Base-by-base conservation (phyloP, 139 green algal species). In the Desmodesmus armatus region DNA sequence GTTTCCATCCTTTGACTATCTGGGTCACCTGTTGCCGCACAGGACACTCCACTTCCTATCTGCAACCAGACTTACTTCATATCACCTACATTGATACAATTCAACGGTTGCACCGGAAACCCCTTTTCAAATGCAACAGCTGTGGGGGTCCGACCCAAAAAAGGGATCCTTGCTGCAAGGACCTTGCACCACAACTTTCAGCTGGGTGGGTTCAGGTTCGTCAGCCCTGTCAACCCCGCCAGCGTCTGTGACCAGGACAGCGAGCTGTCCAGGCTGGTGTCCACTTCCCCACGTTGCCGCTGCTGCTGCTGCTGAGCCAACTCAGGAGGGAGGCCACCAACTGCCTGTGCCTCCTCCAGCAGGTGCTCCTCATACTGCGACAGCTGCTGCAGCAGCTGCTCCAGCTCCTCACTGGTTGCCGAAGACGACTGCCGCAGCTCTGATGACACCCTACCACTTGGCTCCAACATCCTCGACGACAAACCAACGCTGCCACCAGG, bases 381-480 rank as follows among this genome's bases (percentile, higher is more conserved):
- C 35, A 82, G n/a, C 76, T 82, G 76, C 55, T 71, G 55, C 53
- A 82, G 76, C 6, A 82, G 55, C 23, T 58, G 37, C 25, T 82
- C 76, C 35, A 82, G 76, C n/a, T 82, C 76, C 40, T 82, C 53
- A 43, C 76, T 82, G 2, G 76, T 82, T 9, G 76, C 76, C 72
- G 76, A 82, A 40, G 76, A 82, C 11, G 76, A 82, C 7, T 40
- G 55, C 4, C 76, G 76, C 35, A 82, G 55, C 55, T 82, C 76
- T 37, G 55, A 35, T 39, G 76, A 82, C 55, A 82, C 55, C 13
- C 37, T 53, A 37, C 76, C 76, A 55, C 25, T 72, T 17, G 53
- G 31, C 37, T 82, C 76, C 76, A 82, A 25, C n/a, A n/a, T n/a
- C n/a, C n/a, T n/a, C n/a, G n/a, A n/a, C n/a, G n/a, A n/a, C n/a